Evolutionary conservation across 257 asterid species (phyloP), one percentile per base, ranked within the genome.

Genomic region (Capsicum rhomboideum): DNA sequence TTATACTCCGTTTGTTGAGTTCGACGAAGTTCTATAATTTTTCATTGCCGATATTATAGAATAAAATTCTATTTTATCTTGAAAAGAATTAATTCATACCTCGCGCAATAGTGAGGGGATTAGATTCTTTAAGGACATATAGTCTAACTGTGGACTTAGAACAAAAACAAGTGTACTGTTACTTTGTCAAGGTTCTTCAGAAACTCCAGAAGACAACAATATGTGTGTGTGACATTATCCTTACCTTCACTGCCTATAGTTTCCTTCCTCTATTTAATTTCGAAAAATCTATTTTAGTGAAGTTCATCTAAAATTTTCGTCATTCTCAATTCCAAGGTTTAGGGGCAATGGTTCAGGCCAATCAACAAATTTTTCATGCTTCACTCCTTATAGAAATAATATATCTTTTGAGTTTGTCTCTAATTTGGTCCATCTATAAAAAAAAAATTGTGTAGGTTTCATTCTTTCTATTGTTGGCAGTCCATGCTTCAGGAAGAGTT

Each of bases 341-440:
- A 87, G 88, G 95, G 83, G 90, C 94, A 17, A 91, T 90, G 95
- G 97, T 93, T 80, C 97, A 92, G 86, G 97, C 97, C 85, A 93
- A 92, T 85, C 97, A 97, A 31, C 97, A 92, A 91, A 91, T 92
- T 79, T 90, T 88, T 53, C 89, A 87, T 87, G 87, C 85, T 11
- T 69, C 42, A 64, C n/a, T 64, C 42, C 42, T 64, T 12, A 5
- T 1, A 1, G 37, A 64, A 13, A 64, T 64, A 23, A 23, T 23
- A n/a, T 64, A 37, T 63, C n/a, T 64, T 64, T 14, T 13, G 17
- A 55, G 12, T 79, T 64, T 31, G 11, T 55, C 37, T 18, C 52
- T 53, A 49, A 21, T 59, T 23, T 61, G 68, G 17, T 1, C 14
- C 20, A 28, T 31, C 44, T 75, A 6, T 31, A 5, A 34, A 34